Conservation (phyloP, 805 yeast genomes). For the Kluyveromyces lactis region DNA sequence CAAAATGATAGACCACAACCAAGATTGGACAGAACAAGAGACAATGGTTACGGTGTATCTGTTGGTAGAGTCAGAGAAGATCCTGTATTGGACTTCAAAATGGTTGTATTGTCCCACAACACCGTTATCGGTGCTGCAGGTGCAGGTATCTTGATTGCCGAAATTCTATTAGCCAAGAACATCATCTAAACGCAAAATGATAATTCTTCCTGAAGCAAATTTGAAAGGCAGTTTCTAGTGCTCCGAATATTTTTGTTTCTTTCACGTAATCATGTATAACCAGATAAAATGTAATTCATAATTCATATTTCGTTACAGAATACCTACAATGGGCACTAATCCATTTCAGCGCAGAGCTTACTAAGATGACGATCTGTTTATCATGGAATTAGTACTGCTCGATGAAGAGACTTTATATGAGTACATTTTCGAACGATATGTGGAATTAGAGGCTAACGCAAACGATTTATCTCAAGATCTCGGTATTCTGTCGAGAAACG, state of each 20-base stretch:
- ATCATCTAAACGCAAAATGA: slow-evolving; percentile 41
- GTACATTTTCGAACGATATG: slow-evolving; percentile 27
- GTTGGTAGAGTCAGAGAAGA: slow-evolving; percentile 94
- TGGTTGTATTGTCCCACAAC: slow-evolving; percentile 96
- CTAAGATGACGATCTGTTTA: background rate
- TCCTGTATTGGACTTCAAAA: slow-evolving; percentile 86
- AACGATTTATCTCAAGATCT: slow-evolving; percentile 24
- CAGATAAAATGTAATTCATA: too few relatives aligned
- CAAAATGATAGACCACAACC: slow-evolving; percentile 96
- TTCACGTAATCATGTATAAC: too few relatives aligned
- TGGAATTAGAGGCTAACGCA: slow-evolving; percentile 14
- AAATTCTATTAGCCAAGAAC: slow-evolving; percentile 69
- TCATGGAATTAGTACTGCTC: slow-evolving; percentile 7
- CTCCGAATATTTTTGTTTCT: too few relatives aligned
- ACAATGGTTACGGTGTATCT: slow-evolving; percentile 85
- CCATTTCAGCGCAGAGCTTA: too few relatives aligned
- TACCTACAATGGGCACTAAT: too few relatives aligned
- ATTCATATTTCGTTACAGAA: too few relatives aligned
- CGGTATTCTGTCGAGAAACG: slow-evolving; percentile 20
- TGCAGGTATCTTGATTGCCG: slow-evolving; percentile 93
- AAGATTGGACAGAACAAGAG: slow-evolving; percentile 92
- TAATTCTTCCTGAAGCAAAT: too few relatives aligned
- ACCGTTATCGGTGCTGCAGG: slow-evolving; percentile 99
- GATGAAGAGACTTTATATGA: slow-evolving; percentile 22
- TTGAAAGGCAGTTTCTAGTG: too few relatives aligned